Base-by-base conservation (phyloP, 768 basidiomycete species). In the Sporobolomyces pararoseus region DNA sequence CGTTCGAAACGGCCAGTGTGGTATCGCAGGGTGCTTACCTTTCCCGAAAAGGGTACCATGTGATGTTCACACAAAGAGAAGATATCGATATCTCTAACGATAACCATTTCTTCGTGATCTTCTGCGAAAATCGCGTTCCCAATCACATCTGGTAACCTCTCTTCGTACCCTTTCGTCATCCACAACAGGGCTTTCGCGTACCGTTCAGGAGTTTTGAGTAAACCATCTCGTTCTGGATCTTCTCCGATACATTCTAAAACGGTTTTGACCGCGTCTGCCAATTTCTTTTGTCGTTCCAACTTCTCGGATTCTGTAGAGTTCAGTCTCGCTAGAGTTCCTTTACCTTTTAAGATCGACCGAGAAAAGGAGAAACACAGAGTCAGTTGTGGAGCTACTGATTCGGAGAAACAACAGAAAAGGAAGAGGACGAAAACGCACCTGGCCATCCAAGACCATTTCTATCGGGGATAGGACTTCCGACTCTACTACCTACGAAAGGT, bases 111-210 rank as follows among this genome's bases (percentile, higher is more conserved):
- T 77, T 98, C 96, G 82, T 99, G 96, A 80, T 99, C 92, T 80
- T 99, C 96, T 51, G 91, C 88, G 78, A 99, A 99, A 46, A 99
- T 86, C 66, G 96, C 96, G 83, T 95, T 91, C 81, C 97, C 97
- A 73, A 98, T 96, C 76, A 98, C 94, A 79, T 99, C 96, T 92
- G 88, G 86, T 74, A 99, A 81, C 73, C 91, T 86, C 79, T 98
- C 94, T 79, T 98, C 96, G 80, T 99, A 99, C 14, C 96, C 96
- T 78, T 89, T 87, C 39, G 96, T 98, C 94, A 98, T 96, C 92
- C 92, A 98, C 84, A 99, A 86, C 63, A 99, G 83, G 32, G 96
- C 92, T 81, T 98, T 90, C 29, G 94, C 93, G 80, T 96, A 99
- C 46, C 96, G 85, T 75, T 94, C 90, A 31, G 96, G 96, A 2